Evolutionary conservation across 495 filamentous ascomycete genomes (phyloP).

Genomic region (Trichoderma parareesei): DNA sequence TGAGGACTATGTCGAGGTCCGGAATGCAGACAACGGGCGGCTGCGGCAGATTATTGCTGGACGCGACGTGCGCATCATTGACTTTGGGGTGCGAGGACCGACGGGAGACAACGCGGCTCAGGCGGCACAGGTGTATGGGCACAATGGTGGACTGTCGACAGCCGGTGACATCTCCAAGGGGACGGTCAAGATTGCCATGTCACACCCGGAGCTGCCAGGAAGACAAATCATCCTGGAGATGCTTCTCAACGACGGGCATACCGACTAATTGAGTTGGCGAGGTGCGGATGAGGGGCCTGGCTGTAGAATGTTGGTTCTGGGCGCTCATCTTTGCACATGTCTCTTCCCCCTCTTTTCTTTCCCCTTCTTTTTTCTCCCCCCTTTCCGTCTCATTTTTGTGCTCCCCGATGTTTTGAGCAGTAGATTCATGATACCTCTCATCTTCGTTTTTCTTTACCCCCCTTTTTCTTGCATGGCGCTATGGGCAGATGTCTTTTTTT

Average conservation of each 20-base stretch:
- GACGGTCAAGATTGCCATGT: slow-evolving; percentile 90
- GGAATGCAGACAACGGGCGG: slow-evolving; percentile 92
- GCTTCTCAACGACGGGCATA: slow-evolving; percentile 88
- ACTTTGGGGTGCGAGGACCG: slow-evolving; percentile 66
- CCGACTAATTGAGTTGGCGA: slow-evolving; percentile 46
- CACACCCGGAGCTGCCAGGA: slow-evolving; percentile 75
- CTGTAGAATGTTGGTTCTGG: not conserved
- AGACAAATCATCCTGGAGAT: slow-evolving; percentile 86
- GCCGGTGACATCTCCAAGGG: slow-evolving; percentile 34
- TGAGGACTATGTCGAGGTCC: slow-evolving; percentile 84
- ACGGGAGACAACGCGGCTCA: slow-evolving; percentile 27
- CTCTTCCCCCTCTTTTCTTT: not conserved
- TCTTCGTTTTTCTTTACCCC: too few relatives aligned
- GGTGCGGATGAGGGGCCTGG: not conserved
- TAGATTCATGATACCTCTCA: too few relatives aligned
- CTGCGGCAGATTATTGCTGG: slow-evolving; percentile 91
- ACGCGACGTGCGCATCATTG: slow-evolving; percentile 75
- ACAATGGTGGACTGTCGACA: slow-evolving; percentile 17
- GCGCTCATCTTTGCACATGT: not conserved
- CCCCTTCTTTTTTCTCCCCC: not conserved
- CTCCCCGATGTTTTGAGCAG: too few relatives aligned
- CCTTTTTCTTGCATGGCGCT: too few relatives aligned
- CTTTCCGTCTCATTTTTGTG: not conserved
- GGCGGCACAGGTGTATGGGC: slow-evolving; percentile 6
- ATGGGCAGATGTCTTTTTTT: too few relatives aligned